Evolutionary conservation across 306 rosid species (phyloP).

Genomic region (Fragaria iinumae): DNA sequence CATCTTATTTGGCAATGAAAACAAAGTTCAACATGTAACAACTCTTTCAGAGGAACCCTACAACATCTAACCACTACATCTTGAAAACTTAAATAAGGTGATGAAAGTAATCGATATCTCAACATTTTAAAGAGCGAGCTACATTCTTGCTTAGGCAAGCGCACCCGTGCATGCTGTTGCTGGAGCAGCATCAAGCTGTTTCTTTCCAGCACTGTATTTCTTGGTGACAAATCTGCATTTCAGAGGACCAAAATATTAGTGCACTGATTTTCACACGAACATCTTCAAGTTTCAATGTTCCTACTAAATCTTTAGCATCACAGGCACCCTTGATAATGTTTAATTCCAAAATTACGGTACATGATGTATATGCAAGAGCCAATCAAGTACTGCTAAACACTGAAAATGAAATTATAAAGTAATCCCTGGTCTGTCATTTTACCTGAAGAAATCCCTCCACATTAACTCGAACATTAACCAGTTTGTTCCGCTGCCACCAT

Average conservation of each 20-base stretch:
- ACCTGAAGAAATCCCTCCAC: constrained; percentile 99
- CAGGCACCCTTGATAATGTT: neutral
- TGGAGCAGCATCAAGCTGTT: constrained; percentile 57
- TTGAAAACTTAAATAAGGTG: constrained; percentile 10
- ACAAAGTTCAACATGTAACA: constrained; percentile 30
- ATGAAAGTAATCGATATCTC: constrained; percentile 28
- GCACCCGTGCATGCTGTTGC: constrained; percentile 79
- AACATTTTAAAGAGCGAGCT: constrained; percentile 7
- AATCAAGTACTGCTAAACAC: neutral
- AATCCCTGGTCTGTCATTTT: constrained; percentile 16
- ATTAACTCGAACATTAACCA: constrained; percentile 91
- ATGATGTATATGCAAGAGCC: neutral
- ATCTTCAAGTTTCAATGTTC: neutral
- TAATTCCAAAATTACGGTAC: neutral
- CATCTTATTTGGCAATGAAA: constrained; percentile 39
- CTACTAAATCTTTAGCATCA: neutral
- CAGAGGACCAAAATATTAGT: neutral
- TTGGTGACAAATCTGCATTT: constrained; percentile 77
- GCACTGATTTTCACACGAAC: neutral
- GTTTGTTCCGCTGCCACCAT: constrained; percentile 68
- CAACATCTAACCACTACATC: constrained; percentile 25
- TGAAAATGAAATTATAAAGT: neutral
- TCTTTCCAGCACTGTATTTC: constrained; percentile 78
- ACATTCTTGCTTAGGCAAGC: constrained; percentile 51
- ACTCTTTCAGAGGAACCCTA: constrained; percentile 20